phyloP scores from a whole-genome alignment of 1,139 yeast species.

The Scheffersomyces lignicola region DNA sequence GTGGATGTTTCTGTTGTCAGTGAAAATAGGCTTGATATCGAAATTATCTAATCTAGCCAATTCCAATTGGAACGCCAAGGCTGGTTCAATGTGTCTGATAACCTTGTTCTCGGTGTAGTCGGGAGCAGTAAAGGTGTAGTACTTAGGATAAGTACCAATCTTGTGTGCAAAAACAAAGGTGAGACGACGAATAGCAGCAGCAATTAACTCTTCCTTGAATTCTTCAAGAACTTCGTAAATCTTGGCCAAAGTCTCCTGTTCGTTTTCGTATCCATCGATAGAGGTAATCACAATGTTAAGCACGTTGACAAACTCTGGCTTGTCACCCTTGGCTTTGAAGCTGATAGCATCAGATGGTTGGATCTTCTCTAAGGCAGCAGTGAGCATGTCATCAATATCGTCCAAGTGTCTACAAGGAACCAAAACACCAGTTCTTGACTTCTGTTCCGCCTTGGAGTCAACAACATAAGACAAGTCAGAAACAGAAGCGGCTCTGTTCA shows the following conservation, averaged over 20 bases:
- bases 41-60: conserved; percentile 92
- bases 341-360: conserved; percentile 48
- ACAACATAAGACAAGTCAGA: conserved; percentile 88
- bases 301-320: conserved; percentile 62
- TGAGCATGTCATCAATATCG: conserved; percentile 81
- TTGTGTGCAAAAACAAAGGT: conserved; percentile 85
- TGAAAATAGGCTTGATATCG: conserved; percentile 90
- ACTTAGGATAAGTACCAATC: conserved; percentile 88
- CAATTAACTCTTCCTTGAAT: conserved; percentile 64
- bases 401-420: conserved; percentile 83
- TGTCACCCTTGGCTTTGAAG: conserved; percentile 37
- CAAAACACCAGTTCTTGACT: conserved; percentile 80
- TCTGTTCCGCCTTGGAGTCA: conserved; percentile 55
- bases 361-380: conserved; percentile 72
- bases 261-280: conserved; percentile 72
- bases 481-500: conserved; percentile 88
- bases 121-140: conserved; percentile 93
- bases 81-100: conserved; percentile 97
- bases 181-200: conserved; percentile 82
- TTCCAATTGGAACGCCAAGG: conserved; percentile 95
- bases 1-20: conserved; percentile 96
- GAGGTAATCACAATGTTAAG: conserved; percentile 76
- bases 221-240: conserved; percentile 68
- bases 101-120: conserved; percentile 80
- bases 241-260: conserved; percentile 64